Evolutionary conservation across 2,329 filamentous ascomycete species (phyloP).

Genomic region (Dothistroma septosporum): DNA sequence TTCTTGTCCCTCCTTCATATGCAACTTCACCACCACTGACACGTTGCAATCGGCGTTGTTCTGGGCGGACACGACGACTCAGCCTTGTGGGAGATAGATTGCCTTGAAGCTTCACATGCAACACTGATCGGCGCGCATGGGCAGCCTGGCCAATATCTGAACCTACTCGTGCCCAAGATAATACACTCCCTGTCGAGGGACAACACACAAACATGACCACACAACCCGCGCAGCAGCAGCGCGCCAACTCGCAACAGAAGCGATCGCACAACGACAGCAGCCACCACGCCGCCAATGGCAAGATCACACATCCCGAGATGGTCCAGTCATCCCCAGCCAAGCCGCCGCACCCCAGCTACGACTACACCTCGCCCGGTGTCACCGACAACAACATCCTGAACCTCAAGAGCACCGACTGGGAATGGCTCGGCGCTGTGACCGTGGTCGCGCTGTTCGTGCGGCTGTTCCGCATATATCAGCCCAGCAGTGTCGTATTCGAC

Average conservation of each 20-base stretch:
- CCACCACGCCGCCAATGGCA: slow-evolving; percentile 16
- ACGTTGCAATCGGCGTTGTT: neutral
- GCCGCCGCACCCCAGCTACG: slow-evolving; percentile 36
- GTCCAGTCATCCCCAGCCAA: slow-evolving; percentile 33
- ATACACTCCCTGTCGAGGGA: neutral
- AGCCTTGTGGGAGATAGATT: neutral
- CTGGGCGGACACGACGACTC: neutral
- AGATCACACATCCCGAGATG: slow-evolving; percentile 15
- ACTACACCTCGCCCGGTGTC: slow-evolving; percentile 75
- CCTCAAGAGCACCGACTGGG: slow-evolving; percentile 78
- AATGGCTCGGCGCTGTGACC: slow-evolving; percentile 68
- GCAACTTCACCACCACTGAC: neutral
- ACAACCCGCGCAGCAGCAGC: slow-evolving; percentile 14
- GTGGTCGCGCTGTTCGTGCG: slow-evolving; percentile 73
- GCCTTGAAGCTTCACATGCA: slow-evolving; percentile 1
- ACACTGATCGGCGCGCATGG: slow-evolving; percentile 3
- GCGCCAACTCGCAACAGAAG: slow-evolving; percentile 14
- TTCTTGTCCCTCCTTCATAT: slow-evolving; percentile 7
- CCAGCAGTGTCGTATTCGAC: slow-evolving; percentile 94
- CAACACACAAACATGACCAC: slow-evolving; percentile 18
- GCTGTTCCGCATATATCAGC: slow-evolving; percentile 93
- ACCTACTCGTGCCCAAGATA: neutral
- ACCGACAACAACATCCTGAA: slow-evolving; percentile 88
- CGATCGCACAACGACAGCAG: slow-evolving; percentile 11
- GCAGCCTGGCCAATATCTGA: slow-evolving; percentile 1